These are phyloP conservation scores for Lasiosphaeria hispida DNA, from an alignment of 495 filamentous ascomycete genomes.

Conservation along the genomic window DNA sequence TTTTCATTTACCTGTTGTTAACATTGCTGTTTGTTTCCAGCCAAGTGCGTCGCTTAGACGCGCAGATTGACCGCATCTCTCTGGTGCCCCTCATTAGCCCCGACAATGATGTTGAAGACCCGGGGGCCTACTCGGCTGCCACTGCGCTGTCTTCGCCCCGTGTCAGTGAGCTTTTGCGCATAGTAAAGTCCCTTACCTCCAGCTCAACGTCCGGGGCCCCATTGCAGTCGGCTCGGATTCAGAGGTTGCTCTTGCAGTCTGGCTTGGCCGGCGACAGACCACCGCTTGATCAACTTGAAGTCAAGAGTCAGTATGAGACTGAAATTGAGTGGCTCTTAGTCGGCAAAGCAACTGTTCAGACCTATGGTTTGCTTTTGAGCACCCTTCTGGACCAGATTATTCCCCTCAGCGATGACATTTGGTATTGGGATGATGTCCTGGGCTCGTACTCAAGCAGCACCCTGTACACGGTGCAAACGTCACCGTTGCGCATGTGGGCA, in stretches of 20 bases:
- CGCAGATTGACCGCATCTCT: constrained; percentile 70
- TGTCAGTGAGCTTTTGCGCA: constrained; percentile 54
- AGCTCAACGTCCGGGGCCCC: constrained; percentile 56
- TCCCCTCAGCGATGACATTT: constrained; percentile 77
- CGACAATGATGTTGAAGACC: constrained; percentile 22
- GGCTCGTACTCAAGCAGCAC: constrained; percentile 67
- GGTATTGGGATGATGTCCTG: constrained; percentile 88
- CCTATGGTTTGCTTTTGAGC: constrained; percentile 73
- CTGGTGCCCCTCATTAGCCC: constrained; percentile 34
- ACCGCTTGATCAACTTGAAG: constrained; percentile 20
- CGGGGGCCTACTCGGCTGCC: constrained; percentile 10
- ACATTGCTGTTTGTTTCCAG: constrained; percentile 42
- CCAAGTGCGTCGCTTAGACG: constrained; percentile 74
- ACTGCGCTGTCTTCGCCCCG: constrained; percentile 36
- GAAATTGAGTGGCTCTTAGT: constrained; percentile 87
- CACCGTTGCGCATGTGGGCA: constrained; percentile 66
- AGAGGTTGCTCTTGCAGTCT: constrained; percentile 58
- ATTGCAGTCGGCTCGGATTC: constrained; percentile 52
- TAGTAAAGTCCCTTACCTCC: constrained; percentile 67
- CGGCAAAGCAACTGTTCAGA: constrained; percentile 81
- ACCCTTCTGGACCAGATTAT: constrained; percentile 75
- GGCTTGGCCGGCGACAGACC: constrained; percentile 29
- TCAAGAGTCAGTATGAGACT: constrained; percentile 52
- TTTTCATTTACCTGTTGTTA: constrained; percentile 8
- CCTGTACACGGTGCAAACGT: constrained; percentile 79